Conservation (phyloP, 2,329 filamentous ascomycete genomes). For the Aspergillus sp. region DNA sequence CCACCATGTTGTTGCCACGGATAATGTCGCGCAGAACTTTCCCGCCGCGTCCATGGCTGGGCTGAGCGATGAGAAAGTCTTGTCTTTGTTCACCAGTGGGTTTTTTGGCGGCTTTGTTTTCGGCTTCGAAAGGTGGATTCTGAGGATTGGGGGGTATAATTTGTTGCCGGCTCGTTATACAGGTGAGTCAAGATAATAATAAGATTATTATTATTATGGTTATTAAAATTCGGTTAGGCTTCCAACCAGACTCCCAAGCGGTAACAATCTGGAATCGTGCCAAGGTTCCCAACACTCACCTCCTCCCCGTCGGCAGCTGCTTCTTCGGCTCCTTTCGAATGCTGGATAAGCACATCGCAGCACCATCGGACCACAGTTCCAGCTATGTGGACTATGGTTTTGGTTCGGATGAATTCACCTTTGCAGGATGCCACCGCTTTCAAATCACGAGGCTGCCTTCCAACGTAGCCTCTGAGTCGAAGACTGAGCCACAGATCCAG, state of each 20-base stretch:
- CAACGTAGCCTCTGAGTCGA: background rate
- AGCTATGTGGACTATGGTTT: conserved; percentile 14
- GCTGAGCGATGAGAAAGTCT: conserved; percentile 9
- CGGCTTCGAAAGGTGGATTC: conserved; percentile 5
- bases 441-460: conserved; percentile 6
- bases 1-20: conserved; percentile 7
- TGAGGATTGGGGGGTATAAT: conserved; percentile 2
- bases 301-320: conserved; percentile 7
- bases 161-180: conserved; percentile 1
- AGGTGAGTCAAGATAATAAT: background rate
- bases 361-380: background rate
- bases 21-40: conserved; percentile 9
- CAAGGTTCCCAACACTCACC: conserved; percentile 1
- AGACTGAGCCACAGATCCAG: conserved; percentile 2
- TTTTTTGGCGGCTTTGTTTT: conserved; percentile 13
- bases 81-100: conserved; percentile 10
- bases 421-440: conserved; percentile 11
- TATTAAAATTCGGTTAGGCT: background rate
- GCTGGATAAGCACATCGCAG: conserved; percentile 9
- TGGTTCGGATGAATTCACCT: conserved; percentile 8
- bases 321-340: conserved; percentile 9
- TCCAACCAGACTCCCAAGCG: background rate
- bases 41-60: conserved; percentile 5
- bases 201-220: background rate
- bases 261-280: conserved; percentile 5